phyloP scores from a whole-genome alignment of 768 basidiomycete genomes.

The Suillus placidus region DNA sequence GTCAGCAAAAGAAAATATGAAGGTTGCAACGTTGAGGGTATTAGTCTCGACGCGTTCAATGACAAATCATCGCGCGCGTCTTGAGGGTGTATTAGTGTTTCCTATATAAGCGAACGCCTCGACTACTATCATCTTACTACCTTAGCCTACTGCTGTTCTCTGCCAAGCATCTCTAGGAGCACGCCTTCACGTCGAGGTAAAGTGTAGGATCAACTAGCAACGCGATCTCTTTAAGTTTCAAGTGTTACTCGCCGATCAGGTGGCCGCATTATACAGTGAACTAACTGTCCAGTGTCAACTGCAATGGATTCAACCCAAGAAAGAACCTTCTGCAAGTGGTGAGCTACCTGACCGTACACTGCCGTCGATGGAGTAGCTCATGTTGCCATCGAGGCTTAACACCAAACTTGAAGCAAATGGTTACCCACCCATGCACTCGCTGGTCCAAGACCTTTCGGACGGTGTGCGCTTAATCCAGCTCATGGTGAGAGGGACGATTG shows the following conservation, averaged over 20 bases:
- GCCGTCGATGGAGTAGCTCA: slow-evolving; percentile 8
- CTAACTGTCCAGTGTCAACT: not conserved
- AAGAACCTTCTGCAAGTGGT: slow-evolving; percentile 94
- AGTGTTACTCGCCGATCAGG: not conserved
- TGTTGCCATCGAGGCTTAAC: slow-evolving; percentile 73
- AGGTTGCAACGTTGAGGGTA: slow-evolving; percentile 11
- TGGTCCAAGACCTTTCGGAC: slow-evolving; percentile 90
- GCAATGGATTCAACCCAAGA: slow-evolving; percentile 53
- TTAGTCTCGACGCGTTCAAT: slow-evolving; percentile 40
- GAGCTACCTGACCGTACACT: slow-evolving; percentile 10
- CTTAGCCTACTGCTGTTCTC: not conserved
- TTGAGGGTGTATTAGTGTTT: slow-evolving; percentile 6
- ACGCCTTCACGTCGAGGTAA: not conserved
- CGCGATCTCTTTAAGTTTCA: not conserved
- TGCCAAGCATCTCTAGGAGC: not conserved
- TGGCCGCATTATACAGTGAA: not conserved
- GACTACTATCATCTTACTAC: not conserved
- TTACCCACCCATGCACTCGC: slow-evolving; percentile 85
- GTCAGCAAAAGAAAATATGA: slow-evolving; percentile 12
- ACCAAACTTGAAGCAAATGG: slow-evolving; percentile 88
- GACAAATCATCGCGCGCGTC: slow-evolving; percentile 26
- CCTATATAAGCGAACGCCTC: not conserved
- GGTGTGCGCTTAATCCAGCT: slow-evolving; percentile 95
- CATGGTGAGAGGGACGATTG: slow-evolving; percentile 57
- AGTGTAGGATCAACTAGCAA: not conserved